Percentiles rank a stretch among this genome's conserved stretches.
Conservation (phyloP, 2,329 filamentous ascomycete genomes). For the Pseudophaeomoniella oleicola region DNA sequence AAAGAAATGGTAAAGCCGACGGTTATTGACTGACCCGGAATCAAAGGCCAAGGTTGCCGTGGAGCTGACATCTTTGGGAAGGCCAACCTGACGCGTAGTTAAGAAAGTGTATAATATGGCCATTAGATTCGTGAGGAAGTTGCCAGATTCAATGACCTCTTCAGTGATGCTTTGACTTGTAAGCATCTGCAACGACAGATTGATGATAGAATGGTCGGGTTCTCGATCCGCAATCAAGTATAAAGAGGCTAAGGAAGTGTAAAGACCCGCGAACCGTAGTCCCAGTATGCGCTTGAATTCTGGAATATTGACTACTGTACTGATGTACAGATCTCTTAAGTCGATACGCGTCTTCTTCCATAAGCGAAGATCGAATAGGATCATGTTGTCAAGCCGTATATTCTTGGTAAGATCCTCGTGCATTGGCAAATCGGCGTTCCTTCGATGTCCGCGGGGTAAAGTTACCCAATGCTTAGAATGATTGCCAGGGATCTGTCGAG, state of each 20-base stretch:
- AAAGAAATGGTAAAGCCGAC: conserved; percentile 96
- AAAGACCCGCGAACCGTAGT: conserved; percentile 84
- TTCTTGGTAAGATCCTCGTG: conserved; percentile 83
- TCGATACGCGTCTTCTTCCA: conserved; percentile 94
- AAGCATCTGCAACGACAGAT: conserved; percentile 88
- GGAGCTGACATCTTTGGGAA: conserved; percentile 76
- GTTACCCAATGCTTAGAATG: conserved; percentile 65
- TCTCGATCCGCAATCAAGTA: conserved; percentile 94
- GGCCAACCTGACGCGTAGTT: conserved; percentile 87
- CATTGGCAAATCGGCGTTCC: conserved; percentile 46
- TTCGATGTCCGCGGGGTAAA: conserved; percentile 55
- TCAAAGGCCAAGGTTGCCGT: conserved; percentile 84
- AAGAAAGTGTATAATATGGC: conserved; percentile 96
- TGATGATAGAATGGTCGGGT: conserved; percentile 96
- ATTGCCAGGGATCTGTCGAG: conserved; percentile 19
- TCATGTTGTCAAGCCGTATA: conserved; percentile 82
- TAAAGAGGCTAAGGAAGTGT: conserved; percentile 82
- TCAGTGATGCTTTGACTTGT: conserved; percentile 94
- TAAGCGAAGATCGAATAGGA: conserved; percentile 84
- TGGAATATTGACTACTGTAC: conserved; percentile 86
- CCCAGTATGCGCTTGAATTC: conserved; percentile 92
- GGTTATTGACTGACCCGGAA: conserved; percentile 83
- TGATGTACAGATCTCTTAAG: conserved; percentile 85
- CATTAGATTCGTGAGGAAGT: conserved; percentile 89
- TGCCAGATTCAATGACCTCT: conserved; percentile 86